These are phyloP conservation scores for Pinus albicaulis DNA, from an alignment of 75 land plant species.

Conservation along the genomic window DNA sequence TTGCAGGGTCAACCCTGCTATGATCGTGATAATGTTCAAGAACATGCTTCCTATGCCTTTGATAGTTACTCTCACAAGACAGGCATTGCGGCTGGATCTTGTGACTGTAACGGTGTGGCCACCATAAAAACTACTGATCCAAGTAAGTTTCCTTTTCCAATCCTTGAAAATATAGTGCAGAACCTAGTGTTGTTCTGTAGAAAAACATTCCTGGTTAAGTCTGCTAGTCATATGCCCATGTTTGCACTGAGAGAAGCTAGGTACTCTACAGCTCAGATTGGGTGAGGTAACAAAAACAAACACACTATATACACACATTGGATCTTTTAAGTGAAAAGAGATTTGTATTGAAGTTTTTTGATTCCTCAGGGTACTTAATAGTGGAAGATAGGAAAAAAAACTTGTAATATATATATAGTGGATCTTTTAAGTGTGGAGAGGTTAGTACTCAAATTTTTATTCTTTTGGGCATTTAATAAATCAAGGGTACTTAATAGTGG, in stretches of 20 bases:
- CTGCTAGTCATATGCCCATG: constrained; percentile 60
- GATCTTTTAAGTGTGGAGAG: no score
- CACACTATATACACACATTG: background rate
- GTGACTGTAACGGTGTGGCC: no score
- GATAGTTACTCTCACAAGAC: no score
- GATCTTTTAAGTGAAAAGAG: constrained; percentile 61
- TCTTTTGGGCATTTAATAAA: no score
- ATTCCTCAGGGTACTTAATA: no score
- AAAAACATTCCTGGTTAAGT: constrained; percentile 32
- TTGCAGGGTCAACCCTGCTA: constrained; percentile 65
- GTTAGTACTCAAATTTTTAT: no score
- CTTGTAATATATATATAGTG: no score
- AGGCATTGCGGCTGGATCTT: no score
- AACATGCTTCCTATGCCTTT: no score
- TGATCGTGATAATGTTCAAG: constrained; percentile 13
- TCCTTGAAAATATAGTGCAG: constrained; percentile 53
- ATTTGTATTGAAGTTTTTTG: constrained; percentile 46
- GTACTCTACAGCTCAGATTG: constrained; percentile 47
- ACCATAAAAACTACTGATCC: constrained; percentile 7
- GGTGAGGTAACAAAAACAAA: constrained; percentile 13
- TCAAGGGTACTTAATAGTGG: no score
- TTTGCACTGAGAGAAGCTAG: constrained; percentile 52
- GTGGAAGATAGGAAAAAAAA: no score
- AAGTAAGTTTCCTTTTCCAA: no score
- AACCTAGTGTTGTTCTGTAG: constrained; percentile 49